phyloP scores from a whole-genome alignment of 2,329 filamentous ascomycete species.

The Ceratocystis variospora region DNA sequence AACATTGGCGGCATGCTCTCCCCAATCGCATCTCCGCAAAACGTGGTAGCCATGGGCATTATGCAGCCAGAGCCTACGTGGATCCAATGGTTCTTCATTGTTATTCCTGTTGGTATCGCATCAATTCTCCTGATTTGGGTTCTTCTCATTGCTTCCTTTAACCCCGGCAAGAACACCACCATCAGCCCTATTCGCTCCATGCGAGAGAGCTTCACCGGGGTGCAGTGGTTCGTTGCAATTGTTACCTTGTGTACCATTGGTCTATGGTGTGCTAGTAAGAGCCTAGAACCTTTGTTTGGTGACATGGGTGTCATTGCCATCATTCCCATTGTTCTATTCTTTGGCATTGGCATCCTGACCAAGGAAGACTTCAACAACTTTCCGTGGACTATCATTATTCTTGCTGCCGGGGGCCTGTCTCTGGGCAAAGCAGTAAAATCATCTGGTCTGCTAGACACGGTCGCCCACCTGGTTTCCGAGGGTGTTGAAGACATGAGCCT shows the following conservation, averaged over 20 bases:
- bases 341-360: constrained; percentile 86
- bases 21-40: constrained; percentile 93
- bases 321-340: constrained; percentile 89
- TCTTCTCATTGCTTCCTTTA: constrained; percentile 71
- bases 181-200: constrained; percentile 86
- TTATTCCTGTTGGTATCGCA: constrained; percentile 81
- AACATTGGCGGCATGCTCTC: constrained; percentile 96
- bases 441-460: constrained; percentile 78
- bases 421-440: constrained; percentile 90
- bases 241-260: constrained; percentile 74
- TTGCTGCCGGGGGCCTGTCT: constrained; percentile 82
- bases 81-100: constrained; percentile 94
- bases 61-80: constrained; percentile 87
- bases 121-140: constrained; percentile 82
- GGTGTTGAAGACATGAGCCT: constrained; percentile 65
- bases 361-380: constrained; percentile 99
- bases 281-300: constrained; percentile 74
- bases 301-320: constrained; percentile 99
- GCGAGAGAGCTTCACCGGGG: constrained; percentile 72
- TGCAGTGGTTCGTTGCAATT: constrained; percentile 84
- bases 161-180: constrained; percentile 67
- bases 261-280: constrained; percentile 85
- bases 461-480: constrained; percentile 62
- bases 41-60: constrained; percentile 89
- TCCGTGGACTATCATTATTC: constrained; percentile 98